Percentiles rank a stretch among this genome's conserved stretches.
Evolutionary conservation across 164 flowering plant genomes (phyloP).

Genomic region (Sextonia rubra): DNA sequence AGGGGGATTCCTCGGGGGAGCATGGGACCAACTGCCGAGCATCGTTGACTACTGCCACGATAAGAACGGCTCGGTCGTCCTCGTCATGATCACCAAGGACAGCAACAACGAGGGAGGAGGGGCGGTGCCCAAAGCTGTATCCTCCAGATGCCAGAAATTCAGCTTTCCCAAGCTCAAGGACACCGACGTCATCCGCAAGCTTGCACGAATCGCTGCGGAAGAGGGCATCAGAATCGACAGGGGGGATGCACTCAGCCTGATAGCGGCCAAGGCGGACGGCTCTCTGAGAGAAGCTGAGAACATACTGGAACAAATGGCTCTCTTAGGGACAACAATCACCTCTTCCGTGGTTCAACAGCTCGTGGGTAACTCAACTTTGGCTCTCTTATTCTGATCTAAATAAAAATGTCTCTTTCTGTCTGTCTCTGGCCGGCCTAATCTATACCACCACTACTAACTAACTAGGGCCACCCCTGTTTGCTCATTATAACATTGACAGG

Average conservation of each 20-base stretch:
- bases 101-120: neutral
- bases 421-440: too few relatives aligned
- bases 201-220: constrained; percentile 22
- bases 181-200: constrained; percentile 21
- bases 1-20: constrained; percentile 20
- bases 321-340: constrained; percentile 29
- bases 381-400: neutral
- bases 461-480: too few relatives aligned
- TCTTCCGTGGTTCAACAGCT: constrained; percentile 32
- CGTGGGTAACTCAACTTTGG: constrained; percentile 19
- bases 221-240: constrained; percentile 27
- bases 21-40: constrained; percentile 32
- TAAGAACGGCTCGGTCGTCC: constrained; percentile 9
- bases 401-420: too few relatives aligned
- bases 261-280: constrained; percentile 33
- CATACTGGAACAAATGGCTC: constrained; percentile 30
- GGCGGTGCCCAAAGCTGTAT: constrained; percentile 19
- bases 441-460: too few relatives aligned
- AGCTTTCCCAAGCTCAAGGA: constrained; percentile 31
- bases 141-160: constrained; percentile 39
- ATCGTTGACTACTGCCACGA: constrained; percentile 12
- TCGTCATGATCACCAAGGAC: constrained; percentile 27
- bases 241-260: constrained; percentile 31
- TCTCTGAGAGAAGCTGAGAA: constrained; percentile 44
- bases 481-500: constrained; percentile 15